Conservation (phyloP, 2,329 filamentous ascomycete genomes). For the Diplocarpon mali region DNA sequence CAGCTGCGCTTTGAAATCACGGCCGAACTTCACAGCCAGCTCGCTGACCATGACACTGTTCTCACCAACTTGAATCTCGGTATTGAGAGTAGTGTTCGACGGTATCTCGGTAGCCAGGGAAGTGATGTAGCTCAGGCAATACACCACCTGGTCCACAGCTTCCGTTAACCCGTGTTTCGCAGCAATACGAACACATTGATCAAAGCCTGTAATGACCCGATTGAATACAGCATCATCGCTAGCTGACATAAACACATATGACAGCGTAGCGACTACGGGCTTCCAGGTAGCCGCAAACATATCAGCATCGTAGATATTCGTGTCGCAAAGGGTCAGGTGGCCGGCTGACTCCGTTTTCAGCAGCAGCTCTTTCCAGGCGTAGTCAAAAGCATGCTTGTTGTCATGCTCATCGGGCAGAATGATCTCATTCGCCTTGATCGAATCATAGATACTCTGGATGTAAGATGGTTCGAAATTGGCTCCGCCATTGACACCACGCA, state of each 20-base stretch:
- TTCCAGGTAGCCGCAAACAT: slow-evolving; percentile 97
- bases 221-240: slow-evolving; percentile 94
- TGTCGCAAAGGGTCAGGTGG: slow-evolving; percentile 67
- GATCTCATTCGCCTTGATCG: slow-evolving; percentile 87
- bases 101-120: slow-evolving; percentile 66
- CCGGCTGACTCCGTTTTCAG: slow-evolving; percentile 71
- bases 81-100: slow-evolving; percentile 81
- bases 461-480: slow-evolving; percentile 78
- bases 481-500: slow-evolving; percentile 81
- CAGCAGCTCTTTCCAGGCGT: slow-evolving; percentile 91
- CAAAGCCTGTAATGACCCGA: slow-evolving; percentile 85
- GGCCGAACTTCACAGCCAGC: slow-evolving; percentile 87
- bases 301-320: slow-evolving; percentile 91
- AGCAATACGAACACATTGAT: slow-evolving; percentile 90
- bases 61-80: slow-evolving; percentile 84
- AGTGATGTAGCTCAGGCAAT: slow-evolving; percentile 81
- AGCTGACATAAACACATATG: slow-evolving; percentile 98
- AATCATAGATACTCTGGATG: slow-evolving; percentile 76
- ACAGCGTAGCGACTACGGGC: slow-evolving; percentile 85
- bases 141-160: slow-evolving; percentile 85
- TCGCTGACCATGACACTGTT: slow-evolving; percentile 98
- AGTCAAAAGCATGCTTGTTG: slow-evolving; percentile 92
- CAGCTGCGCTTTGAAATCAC: slow-evolving; percentile 86
- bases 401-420: slow-evolving; percentile 96
- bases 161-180: slow-evolving; percentile 73